A percentile compares a stretch with the other conserved stretches of the same genome.
Evolutionary conservation across 345 rosid species (phyloP).

Genomic region (Lepidium aucheri): DNA sequence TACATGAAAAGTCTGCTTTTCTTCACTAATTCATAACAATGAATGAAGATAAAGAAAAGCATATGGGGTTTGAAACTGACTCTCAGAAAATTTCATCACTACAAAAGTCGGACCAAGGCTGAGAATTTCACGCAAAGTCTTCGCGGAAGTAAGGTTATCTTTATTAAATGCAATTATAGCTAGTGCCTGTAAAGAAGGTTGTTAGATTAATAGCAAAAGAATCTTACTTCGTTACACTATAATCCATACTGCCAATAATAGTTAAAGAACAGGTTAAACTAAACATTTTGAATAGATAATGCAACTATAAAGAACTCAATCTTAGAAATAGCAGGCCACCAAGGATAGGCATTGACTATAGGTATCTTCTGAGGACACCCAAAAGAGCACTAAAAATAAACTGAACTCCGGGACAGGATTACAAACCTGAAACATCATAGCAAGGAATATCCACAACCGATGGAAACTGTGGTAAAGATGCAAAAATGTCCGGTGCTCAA

Average conservation of each 20-base stretch:
- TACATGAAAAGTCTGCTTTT: slow-evolving; percentile 11
- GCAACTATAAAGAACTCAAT: background rate
- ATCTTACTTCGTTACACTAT: background rate
- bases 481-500: slow-evolving; percentile 90
- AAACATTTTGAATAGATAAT: background rate
- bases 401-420: background rate
- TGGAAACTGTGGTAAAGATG: slow-evolving; percentile 98
- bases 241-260: background rate
- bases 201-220: slow-evolving; percentile 12
- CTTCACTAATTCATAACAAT: background rate
- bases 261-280: slow-evolving; percentile 1
- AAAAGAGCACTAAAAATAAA: background rate
- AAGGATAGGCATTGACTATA: background rate
- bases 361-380: background rate
- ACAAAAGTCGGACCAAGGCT: slow-evolving; percentile 96
- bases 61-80: slow-evolving; percentile 35
- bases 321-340: background rate
- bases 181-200: slow-evolving; percentile 51
- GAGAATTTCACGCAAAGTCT: slow-evolving; percentile 57
- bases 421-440: slow-evolving; percentile 97
- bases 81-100: slow-evolving; percentile 85
- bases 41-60: background rate
- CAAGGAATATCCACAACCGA: slow-evolving; percentile 94
- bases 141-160: slow-evolving; percentile 37
- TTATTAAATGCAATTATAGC: slow-evolving; percentile 78